Evolutionary conservation across 805 yeast genomes (phyloP).

Genomic region (Hyphopichia homilentoma): DNA sequence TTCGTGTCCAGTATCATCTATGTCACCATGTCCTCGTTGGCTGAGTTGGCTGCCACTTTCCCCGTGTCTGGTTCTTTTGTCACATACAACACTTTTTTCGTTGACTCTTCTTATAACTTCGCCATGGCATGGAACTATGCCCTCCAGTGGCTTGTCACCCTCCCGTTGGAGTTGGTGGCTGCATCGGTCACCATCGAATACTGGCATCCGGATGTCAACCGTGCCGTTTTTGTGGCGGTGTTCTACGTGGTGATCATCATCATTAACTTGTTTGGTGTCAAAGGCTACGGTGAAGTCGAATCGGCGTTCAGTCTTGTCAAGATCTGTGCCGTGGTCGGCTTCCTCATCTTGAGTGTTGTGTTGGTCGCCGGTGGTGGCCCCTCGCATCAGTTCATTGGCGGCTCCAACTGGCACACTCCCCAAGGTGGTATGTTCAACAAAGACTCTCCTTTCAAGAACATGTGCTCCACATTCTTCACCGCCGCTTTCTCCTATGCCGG

Average conservation of each 20-base stretch:
- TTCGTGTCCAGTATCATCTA: constrained; percentile 55
- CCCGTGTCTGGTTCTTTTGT: constrained; percentile 65
- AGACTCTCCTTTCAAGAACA: constrained; percentile 51
- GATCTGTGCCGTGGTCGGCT: constrained; percentile 56
- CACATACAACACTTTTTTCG: constrained; percentile 56
- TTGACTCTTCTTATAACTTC: constrained; percentile 61
- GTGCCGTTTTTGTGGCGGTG: constrained; percentile 56
- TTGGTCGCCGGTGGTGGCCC: constrained; percentile 59
- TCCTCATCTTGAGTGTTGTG: constrained; percentile 52
- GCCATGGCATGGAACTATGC: constrained; percentile 52
- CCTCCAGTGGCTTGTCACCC: constrained; percentile 33
- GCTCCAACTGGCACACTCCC: constrained; percentile 54
- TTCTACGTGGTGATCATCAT: constrained; percentile 48
- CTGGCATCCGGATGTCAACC: constrained; percentile 30
- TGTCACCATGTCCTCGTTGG: constrained; percentile 57
- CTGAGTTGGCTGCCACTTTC: constrained; percentile 57
- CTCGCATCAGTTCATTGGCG: constrained; percentile 56
- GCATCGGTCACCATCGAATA: constrained; percentile 30
- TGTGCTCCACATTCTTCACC: constrained; percentile 55
- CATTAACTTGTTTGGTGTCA: constrained; percentile 59
- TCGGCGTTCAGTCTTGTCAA: constrained; percentile 52
- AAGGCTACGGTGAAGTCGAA: constrained; percentile 70
- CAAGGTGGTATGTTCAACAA: constrained; percentile 44
- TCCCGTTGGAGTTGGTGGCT: constrained; percentile 35
- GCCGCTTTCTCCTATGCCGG: constrained; percentile 67